A percentile compares a stretch with the other conserved stretches of the same genome.
These are phyloP conservation scores for Candida ortonii DNA, from an alignment of 805 yeast species.

Conservation along the genomic window DNA sequence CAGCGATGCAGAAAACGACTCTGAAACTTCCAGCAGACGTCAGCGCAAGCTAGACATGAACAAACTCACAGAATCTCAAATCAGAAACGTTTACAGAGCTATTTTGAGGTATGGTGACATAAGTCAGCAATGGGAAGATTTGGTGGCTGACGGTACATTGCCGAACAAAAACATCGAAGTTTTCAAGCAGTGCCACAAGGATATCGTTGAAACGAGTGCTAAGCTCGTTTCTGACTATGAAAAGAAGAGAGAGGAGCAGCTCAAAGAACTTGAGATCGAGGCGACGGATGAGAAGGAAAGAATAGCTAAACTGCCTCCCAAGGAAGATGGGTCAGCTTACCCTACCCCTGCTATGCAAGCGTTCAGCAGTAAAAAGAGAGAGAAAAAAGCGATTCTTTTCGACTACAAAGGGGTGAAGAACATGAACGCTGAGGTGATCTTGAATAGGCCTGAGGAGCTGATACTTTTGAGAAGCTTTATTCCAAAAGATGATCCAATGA, in stretches of 20 bases:
- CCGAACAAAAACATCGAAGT: conserved; percentile 80
- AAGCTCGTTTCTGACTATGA: conserved; percentile 65
- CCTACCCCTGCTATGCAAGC: conserved; percentile 37
- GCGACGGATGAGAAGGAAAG: conserved; percentile 53
- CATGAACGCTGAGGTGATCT: conserved; percentile 83
- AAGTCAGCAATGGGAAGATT: conserved; percentile 70
- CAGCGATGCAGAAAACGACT: conserved; percentile 39
- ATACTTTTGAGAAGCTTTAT: conserved; percentile 52
- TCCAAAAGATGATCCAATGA: conserved; percentile 53
- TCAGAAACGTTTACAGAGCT: conserved; percentile 80
- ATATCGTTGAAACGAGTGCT: conserved; percentile 60
- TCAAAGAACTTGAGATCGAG: conserved; percentile 57
- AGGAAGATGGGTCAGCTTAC: conserved; percentile 26
- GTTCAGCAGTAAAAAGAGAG: conserved; percentile 59
- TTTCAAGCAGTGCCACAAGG: conserved; percentile 73
- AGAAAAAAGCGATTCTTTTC: conserved; percentile 85
- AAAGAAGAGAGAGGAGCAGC: conserved; percentile 49
- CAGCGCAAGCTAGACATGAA: conserved; percentile 40
- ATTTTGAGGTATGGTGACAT: conserved; percentile 81
- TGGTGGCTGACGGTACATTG: conserved; percentile 85
- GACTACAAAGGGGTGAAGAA: conserved; percentile 85
- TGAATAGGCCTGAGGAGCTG: conserved; percentile 85
- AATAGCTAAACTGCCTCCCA: conserved; percentile 30
- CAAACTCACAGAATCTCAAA: conserved; percentile 76
- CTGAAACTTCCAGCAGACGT: conserved; percentile 34